Base-by-base conservation (phyloP, 2,329 filamentous ascomycete genomes). In the Diaporthe sp. region DNA sequence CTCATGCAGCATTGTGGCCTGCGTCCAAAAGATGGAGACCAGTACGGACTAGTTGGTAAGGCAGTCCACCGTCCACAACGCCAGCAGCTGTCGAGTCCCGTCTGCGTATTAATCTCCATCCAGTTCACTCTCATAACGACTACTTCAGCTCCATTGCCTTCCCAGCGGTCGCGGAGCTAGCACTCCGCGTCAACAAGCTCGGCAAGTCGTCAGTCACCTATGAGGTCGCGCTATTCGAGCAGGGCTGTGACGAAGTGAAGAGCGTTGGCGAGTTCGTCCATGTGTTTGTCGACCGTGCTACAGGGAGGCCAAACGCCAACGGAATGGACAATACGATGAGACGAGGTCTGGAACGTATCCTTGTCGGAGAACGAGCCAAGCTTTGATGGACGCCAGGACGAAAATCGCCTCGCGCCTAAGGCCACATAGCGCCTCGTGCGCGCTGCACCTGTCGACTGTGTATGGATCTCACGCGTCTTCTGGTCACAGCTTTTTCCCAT, bases 161-260 rank as follows among this genome's bases (percentile, higher is more conserved):
- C 80, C 96, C 96, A 0, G 92, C 93, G 49, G 88, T 95, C 4
- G 90, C 97, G 0, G 95, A 98, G 79, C 88, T 98, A 6, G 94
- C 92, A 1, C 84, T 98, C 58, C 90, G 95, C 17, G 95, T 98
- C 49, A 94, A 93, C 79, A 96, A 93, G 83, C 88, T 98, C 10
- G 95, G 96, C 5, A 94, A 91, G 79, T 95, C 94, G 37, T 98
- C 95, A 80, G 95, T 98, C 12, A 94, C 92, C 17, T 98, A 98
- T 81, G 96, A 98, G 82, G 91, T 98, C 75, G 97, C 92, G 0
- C 88, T 98, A 1, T 98, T 98, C 80, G 92, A 95, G 82, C 88
- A 90, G 76, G 94, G 93, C 0, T 86, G 92, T 3, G 91, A 94
- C 1, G 86, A 90, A 28, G 94, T 97, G 13, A 95, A 94, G 82